A percentile compares a stretch with the other conserved stretches of the same genome.
phyloP scores from a whole-genome alignment of 352 stramenopile genomes.

The Phytophthora brassicae region DNA sequence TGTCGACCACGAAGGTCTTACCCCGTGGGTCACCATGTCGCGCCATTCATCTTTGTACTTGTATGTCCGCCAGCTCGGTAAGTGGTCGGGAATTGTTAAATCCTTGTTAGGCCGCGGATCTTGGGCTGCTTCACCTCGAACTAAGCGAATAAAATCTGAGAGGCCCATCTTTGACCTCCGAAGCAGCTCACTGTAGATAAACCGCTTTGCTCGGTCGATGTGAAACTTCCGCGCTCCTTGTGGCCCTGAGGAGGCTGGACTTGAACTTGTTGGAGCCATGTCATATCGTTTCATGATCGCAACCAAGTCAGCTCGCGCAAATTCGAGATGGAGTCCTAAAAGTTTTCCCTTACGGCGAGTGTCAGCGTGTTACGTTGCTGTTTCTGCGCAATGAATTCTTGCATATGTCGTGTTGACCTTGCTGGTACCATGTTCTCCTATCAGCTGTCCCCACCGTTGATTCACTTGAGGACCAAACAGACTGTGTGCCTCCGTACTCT shows the following conservation, averaged over 20 bases:
- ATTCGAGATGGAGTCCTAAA: too few relatives aligned
- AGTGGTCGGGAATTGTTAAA: neutral
- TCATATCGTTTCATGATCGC: neutral
- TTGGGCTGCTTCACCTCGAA: neutral
- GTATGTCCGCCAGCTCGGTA: neutral
- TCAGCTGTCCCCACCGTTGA: too few relatives aligned
- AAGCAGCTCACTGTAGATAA: slow-evolving; percentile 7
- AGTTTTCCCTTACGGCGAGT: too few relatives aligned
- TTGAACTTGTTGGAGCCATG: neutral
- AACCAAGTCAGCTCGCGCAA: too few relatives aligned
- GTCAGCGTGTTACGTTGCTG: too few relatives aligned
- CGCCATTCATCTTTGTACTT: neutral
- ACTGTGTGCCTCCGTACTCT: too few relatives aligned
- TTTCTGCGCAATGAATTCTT: too few relatives aligned
- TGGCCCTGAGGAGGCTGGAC: neutral
- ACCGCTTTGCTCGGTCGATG: slow-evolving; percentile 10
- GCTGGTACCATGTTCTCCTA: too few relatives aligned
- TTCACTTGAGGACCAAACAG: too few relatives aligned
- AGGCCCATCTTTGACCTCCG: slow-evolving; percentile 4
- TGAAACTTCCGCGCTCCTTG: neutral
- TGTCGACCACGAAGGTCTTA: neutral
- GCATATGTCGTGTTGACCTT: too few relatives aligned
- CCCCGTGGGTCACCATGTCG: neutral
- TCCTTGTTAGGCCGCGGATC: slow-evolving; percentile 12
- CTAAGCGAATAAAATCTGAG: slow-evolving; percentile 1